phyloP scores from a whole-genome alignment of 441 rosid genomes.

The Aquilaria agallochum region DNA sequence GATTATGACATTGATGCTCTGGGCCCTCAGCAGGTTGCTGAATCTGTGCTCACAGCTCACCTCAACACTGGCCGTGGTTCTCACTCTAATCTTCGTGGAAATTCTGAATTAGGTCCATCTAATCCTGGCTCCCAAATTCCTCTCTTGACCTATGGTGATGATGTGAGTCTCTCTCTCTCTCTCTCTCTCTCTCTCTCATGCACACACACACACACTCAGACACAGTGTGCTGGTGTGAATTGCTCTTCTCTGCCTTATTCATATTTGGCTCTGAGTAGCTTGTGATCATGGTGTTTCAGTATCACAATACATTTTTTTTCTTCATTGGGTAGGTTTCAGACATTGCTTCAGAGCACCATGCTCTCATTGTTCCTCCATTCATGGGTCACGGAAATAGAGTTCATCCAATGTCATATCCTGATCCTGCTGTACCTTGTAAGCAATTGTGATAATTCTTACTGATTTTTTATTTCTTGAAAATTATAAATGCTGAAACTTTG shows the following conservation, averaged over 20 bases:
- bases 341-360: conserved; percentile 60
- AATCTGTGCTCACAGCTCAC: conserved; percentile 38
- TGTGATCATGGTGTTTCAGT: not conserved
- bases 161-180: conserved; percentile 30
- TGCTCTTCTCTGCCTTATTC: too few relatives aligned
- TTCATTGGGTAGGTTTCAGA: conserved; percentile 40
- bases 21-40: conserved; percentile 42
- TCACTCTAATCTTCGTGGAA: conserved; percentile 13
- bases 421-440: conserved; percentile 54
- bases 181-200: not conserved
- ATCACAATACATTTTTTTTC: not conserved
- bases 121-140: conserved; percentile 57
- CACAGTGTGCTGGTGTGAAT: too few relatives aligned
- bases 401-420: conserved; percentile 47
- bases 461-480: not conserved
- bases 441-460: conserved; percentile 4
- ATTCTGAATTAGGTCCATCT: conserved; percentile 41
- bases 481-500: conserved; percentile 8
- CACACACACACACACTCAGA: too few relatives aligned
- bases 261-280: too few relatives aligned
- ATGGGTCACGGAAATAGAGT: conserved; percentile 46
- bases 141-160: conserved; percentile 62
- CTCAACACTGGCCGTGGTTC: conserved; percentile 38
- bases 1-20: conserved; percentile 38
- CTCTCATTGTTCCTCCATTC: conserved; percentile 59